phyloP scores from a whole-genome alignment of 768 basidiomycete species.

The Infundibulicybe gibba region DNA sequence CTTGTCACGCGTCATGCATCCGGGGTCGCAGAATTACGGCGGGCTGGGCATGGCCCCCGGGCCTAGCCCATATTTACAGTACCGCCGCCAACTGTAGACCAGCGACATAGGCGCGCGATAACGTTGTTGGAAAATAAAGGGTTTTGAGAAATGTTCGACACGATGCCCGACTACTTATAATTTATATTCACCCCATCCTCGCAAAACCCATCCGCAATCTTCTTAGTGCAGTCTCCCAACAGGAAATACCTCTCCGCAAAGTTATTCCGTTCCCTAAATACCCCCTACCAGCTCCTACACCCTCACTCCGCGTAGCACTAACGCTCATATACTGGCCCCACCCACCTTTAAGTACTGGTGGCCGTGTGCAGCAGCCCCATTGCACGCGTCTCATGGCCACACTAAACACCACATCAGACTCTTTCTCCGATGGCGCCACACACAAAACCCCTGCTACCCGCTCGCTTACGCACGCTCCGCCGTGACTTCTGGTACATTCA shows the following conservation, averaged over 20 bases:
- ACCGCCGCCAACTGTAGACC: too few relatives aligned
- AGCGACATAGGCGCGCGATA: too few relatives aligned
- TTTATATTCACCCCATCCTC: slow-evolving; percentile 60
- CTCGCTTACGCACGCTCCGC: slow-evolving; percentile 49
- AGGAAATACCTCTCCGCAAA: slow-evolving; percentile 54
- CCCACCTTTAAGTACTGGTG: slow-evolving; percentile 14
- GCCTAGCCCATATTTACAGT: too few relatives aligned
- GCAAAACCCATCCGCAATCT: slow-evolving; percentile 44
- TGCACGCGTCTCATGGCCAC: slow-evolving; percentile 86
- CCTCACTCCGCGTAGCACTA: slow-evolving; percentile 27
- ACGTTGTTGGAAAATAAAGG: too few relatives aligned
- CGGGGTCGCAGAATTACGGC: too few relatives aligned
- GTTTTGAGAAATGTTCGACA: too few relatives aligned
- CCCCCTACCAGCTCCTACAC: slow-evolving; percentile 28
- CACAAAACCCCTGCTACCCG: slow-evolving; percentile 47
- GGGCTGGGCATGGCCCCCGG: too few relatives aligned
- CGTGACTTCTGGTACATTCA: slow-evolving; percentile 56
- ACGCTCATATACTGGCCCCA: slow-evolving; percentile 52
- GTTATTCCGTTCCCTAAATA: slow-evolving; percentile 73
- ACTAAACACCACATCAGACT: slow-evolving; percentile 92
- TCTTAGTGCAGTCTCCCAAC: slow-evolving; percentile 26
- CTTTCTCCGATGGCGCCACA: slow-evolving; percentile 85
- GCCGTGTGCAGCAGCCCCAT: slow-evolving; percentile 2
- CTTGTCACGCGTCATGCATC: too few relatives aligned
- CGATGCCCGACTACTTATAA: too few relatives aligned